Conservation (phyloP, 2,329 filamentous ascomycete genomes). For the Ophiostoma fasciatum region DNA sequence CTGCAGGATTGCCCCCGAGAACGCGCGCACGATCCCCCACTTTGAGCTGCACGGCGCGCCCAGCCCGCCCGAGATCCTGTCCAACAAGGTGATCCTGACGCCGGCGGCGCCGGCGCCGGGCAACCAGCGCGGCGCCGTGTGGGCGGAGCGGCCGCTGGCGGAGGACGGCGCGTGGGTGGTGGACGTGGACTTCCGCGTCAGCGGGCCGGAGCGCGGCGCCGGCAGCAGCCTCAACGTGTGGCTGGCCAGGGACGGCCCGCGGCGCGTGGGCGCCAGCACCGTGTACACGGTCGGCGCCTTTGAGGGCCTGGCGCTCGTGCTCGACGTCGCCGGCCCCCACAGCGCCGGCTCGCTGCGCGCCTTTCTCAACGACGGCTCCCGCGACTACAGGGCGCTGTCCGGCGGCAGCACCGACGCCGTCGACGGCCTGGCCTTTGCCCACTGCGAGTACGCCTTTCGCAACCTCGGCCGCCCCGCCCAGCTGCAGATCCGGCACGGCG, state of each 20-base stretch:
- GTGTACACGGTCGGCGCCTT: slow-evolving; percentile 76
- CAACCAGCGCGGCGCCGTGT: slow-evolving; percentile 69
- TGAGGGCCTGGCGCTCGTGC: slow-evolving; percentile 75
- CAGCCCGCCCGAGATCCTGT: slow-evolving; percentile 49
- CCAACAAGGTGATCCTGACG: slow-evolving; percentile 84
- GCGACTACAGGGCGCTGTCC: slow-evolving; percentile 65
- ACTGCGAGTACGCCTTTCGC: slow-evolving; percentile 81
- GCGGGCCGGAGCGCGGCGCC: slow-evolving; percentile 69
- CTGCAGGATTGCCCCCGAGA: slow-evolving; percentile 48
- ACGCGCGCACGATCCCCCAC: slow-evolving; percentile 35
- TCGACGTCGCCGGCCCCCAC: slow-evolving; percentile 67
- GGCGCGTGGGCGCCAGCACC: slow-evolving; percentile 53
- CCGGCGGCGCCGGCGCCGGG: slow-evolving; percentile 72
- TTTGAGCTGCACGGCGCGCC: slow-evolving; percentile 42
- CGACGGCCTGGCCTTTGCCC: slow-evolving; percentile 79
- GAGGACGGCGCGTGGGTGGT: slow-evolving; percentile 59
- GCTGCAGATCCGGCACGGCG: slow-evolving; percentile 55
- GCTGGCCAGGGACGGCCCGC: slow-evolving; percentile 59
- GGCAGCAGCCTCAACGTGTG: slow-evolving; percentile 88
- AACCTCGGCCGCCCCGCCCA: slow-evolving; percentile 77
- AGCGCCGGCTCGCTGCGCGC: slow-evolving; percentile 66
- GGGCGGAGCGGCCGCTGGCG: slow-evolving; percentile 53
- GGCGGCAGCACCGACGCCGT: too few relatives aligned
- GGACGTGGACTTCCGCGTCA: slow-evolving; percentile 77
- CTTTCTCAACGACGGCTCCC: slow-evolving; percentile 83